Evolutionary conservation across 2,329 filamentous ascomycete genomes (phyloP).

Genomic region (Hypoxylon sp.): DNA sequence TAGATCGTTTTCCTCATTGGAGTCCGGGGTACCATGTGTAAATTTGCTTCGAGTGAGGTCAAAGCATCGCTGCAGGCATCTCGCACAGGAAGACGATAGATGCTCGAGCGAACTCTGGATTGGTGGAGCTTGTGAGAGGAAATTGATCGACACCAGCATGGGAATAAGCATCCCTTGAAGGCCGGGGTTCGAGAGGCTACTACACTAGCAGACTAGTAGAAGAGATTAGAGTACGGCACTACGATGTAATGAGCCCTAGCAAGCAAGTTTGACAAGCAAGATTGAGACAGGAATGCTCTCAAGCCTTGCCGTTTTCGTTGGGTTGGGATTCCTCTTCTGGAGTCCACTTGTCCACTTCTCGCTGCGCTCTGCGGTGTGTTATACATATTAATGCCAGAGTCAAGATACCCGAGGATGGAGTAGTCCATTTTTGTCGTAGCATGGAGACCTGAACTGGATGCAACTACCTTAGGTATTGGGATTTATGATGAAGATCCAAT

Average conservation of each 20-base stretch:
- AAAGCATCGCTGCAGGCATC: slow-evolving; percentile 43
- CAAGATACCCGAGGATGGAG: slow-evolving; percentile 20
- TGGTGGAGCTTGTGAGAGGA: slow-evolving; percentile 32
- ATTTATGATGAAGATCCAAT: slow-evolving; percentile 27
- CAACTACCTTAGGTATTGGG: slow-evolving; percentile 4
- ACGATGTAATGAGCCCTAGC: slow-evolving; percentile 29
- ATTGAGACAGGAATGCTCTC: slow-evolving; percentile 9
- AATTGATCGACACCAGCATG: slow-evolving; percentile 45
- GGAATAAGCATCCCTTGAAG: slow-evolving; percentile 36
- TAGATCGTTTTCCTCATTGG: slow-evolving; percentile 30
- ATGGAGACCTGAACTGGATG: slow-evolving; percentile 15
- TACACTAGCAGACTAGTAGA: no score
- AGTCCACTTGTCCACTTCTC: slow-evolving; percentile 17
- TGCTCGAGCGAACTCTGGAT: slow-evolving; percentile 38
- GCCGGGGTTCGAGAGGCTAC: slow-evolving; percentile 23
- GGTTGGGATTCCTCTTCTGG: slow-evolving; percentile 18
- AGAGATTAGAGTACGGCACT: slow-evolving; percentile 19
- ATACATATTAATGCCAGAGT: slow-evolving; percentile 14
- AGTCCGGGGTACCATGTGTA: slow-evolving; percentile 42
- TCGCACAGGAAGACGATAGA: slow-evolving; percentile 31
- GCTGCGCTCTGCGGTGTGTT: slow-evolving; percentile 30
- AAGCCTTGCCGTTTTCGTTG: slow-evolving; percentile 33
- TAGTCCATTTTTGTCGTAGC: slow-evolving; percentile 29
- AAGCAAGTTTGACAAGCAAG: slow-evolving; percentile 36
- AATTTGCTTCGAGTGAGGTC: slow-evolving; percentile 45